Percentiles rank a stretch among this genome's conserved stretches.
phyloP scores from a whole-genome alignment of 1,139 yeast species.

The Zhuliangozyma parablackwelliae region DNA sequence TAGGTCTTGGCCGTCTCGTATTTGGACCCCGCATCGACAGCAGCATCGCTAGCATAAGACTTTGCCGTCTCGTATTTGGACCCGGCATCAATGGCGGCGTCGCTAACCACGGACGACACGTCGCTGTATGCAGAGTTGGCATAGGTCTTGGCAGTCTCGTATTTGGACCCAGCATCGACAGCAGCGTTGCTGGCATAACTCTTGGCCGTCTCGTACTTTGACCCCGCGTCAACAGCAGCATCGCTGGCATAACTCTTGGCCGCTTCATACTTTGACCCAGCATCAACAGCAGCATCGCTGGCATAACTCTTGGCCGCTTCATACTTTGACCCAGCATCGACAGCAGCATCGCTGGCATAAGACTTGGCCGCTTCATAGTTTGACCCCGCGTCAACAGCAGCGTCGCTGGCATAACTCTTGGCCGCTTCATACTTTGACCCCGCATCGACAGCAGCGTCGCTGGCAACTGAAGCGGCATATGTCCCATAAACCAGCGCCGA shows the following conservation, averaged over 20 bases:
- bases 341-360: slow-evolving; percentile 4
- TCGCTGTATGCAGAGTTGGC: background rate
- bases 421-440: slow-evolving; percentile 10
- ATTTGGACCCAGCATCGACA: slow-evolving; percentile 7
- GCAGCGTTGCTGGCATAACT: slow-evolving; percentile 3
- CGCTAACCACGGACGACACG: background rate
- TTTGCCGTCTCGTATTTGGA: slow-evolving; percentile 2
- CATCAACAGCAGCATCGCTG: background rate
- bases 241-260: background rate
- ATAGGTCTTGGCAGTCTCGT: slow-evolving; percentile 8
- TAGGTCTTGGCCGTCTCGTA: background rate
- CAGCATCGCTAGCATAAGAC: slow-evolving; percentile 2
- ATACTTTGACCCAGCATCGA: slow-evolving; percentile 7
- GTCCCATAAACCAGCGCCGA: too few relatives aligned
- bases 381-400: slow-evolving; percentile 6
- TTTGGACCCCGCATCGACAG: too few relatives aligned
- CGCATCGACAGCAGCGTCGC: slow-evolving; percentile 8
- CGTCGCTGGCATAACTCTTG: slow-evolving; percentile 3
- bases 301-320: slow-evolving; percentile 9
- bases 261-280: slow-evolving; percentile 2
- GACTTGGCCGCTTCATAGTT: background rate
- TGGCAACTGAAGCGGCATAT: too few relatives aligned
- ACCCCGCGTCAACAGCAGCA: slow-evolving; percentile 7
- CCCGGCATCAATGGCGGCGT: slow-evolving; percentile 1
- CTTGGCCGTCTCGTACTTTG: background rate